phyloP scores from a whole-genome alignment of 768 basidiomycete species.

The Agaricus sinodeliciosus region DNA sequence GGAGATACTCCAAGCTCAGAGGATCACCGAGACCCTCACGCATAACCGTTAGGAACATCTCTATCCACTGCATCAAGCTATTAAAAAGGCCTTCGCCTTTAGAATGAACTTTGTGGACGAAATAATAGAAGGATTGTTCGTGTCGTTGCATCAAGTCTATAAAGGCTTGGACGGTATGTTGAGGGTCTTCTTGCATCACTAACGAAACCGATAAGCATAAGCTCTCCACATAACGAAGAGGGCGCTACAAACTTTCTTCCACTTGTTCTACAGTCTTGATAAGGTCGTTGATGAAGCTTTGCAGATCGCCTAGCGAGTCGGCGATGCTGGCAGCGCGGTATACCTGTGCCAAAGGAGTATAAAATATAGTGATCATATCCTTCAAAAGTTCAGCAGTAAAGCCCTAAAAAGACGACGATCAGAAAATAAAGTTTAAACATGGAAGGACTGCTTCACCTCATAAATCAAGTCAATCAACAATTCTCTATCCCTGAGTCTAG shows the following conservation, averaged over 20 bases:
- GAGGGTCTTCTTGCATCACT: constrained; percentile 84
- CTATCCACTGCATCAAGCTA: constrained; percentile 93
- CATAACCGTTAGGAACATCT: constrained; percentile 85
- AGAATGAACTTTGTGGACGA: constrained; percentile 97
- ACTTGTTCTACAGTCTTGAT: constrained; percentile 90
- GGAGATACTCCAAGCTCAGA: constrained; percentile 81
- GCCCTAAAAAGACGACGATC: constrained; percentile 46
- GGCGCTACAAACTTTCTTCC: constrained; percentile 67
- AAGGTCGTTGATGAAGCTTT: constrained; percentile 91
- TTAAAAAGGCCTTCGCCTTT: constrained; percentile 95
- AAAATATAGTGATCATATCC: constrained; percentile 99
- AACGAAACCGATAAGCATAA: constrained; percentile 7
- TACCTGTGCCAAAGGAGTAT: constrained; percentile 91
- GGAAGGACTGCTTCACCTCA: constrained; percentile 51
- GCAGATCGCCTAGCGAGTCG: constrained; percentile 86
- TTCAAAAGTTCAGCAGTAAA: constrained; percentile 92
- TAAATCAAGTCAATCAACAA: constrained; percentile 91
- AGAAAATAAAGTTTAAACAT: not conserved
- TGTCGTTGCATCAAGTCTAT: constrained; percentile 91
- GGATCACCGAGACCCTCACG: constrained; percentile 79
- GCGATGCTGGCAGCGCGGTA: constrained; percentile 97
- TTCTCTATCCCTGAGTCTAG: constrained; percentile 79
- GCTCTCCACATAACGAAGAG: not conserved
- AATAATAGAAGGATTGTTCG: constrained; percentile 92
- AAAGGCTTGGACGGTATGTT: constrained; percentile 83